phyloP scores from a whole-genome alignment of 768 basidiomycete species.

The Tremella mesenterica region DNA sequence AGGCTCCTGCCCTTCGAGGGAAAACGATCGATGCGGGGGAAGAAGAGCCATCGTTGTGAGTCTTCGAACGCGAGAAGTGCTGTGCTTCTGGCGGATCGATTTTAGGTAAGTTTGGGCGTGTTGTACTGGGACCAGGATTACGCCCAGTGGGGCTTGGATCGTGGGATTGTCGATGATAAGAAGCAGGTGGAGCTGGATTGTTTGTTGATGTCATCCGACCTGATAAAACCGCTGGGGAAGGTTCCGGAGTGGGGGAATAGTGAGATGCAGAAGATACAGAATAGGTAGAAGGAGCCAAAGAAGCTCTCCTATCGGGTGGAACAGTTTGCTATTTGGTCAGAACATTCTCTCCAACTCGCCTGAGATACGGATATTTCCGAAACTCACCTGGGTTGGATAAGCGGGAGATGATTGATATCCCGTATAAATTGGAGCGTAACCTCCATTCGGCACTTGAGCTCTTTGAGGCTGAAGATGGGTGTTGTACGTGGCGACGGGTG shows the following conservation, averaged over 20 bases:
- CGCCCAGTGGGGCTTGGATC: constrained; percentile 1
- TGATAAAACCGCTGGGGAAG: constrained; percentile 17
- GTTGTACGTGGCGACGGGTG: constrained; percentile 4
- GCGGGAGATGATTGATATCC: neutral
- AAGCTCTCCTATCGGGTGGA: constrained; percentile 24
- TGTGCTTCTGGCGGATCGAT: constrained; percentile 9
- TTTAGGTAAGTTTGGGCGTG: constrained; percentile 10
- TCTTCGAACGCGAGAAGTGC: constrained; percentile 18
- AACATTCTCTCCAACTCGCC: neutral
- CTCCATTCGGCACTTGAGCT: neutral
- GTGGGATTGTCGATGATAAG: no score
- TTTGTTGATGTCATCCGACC: constrained; percentile 2
- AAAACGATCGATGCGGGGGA: constrained; percentile 24
- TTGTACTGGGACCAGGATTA: neutral
- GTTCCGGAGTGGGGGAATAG: constrained; percentile 28
- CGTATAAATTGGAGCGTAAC: neutral
- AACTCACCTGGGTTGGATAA: neutral
- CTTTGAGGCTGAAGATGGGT: constrained; percentile 1
- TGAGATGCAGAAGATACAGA: constrained; percentile 28
- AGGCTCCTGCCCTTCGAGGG: constrained; percentile 18
- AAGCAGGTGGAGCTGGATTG: neutral
- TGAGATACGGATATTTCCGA: neutral
- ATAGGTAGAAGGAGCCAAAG: constrained; percentile 29
- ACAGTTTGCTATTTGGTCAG: neutral
- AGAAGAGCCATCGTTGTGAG: constrained; percentile 11